These are phyloP conservation scores for Byssoonygena ceratinophila DNA, from an alignment of 2,329 filamentous ascomycete species.

Conservation along the genomic window DNA sequence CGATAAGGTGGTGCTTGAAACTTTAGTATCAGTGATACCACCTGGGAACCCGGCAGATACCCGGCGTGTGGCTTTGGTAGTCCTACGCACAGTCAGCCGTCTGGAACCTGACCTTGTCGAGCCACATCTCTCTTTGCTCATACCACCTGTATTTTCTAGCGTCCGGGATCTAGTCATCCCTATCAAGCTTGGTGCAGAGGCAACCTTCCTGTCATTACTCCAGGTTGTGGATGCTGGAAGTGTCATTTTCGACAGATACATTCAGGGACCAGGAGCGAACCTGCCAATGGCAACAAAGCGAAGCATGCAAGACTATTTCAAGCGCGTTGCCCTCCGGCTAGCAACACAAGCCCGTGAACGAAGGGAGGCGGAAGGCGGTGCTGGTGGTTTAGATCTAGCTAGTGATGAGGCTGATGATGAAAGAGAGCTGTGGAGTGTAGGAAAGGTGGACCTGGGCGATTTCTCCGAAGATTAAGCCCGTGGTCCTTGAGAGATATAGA, in stretches of 20 bases:
- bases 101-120: conserved; percentile 68
- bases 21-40: conserved; percentile 62
- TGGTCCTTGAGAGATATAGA: background rate
- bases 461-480: conserved; percentile 27
- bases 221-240: conserved; percentile 77
- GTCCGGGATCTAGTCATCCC: conserved; percentile 89
- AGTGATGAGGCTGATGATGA: conserved; percentile 92
- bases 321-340: conserved; percentile 73
- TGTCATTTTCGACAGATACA: conserved; percentile 82
- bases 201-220: conserved; percentile 85
- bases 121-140: conserved; percentile 69
- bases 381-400: conserved; percentile 71
- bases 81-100: conserved; percentile 74
- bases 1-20: conserved; percentile 68
- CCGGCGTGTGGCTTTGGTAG: conserved; percentile 73
- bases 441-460: conserved; percentile 68
- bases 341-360: conserved; percentile 82
- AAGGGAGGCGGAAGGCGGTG: conserved; percentile 80
- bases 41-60: conserved; percentile 73
- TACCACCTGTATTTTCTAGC: conserved; percentile 72
- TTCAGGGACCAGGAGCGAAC: conserved; percentile 56
- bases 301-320: conserved; percentile 95
- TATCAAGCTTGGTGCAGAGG: conserved; percentile 88
- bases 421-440: conserved; percentile 90
- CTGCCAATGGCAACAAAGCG: conserved; percentile 65